phyloP scores from a whole-genome alignment of 768 basidiomycete genomes.

The Pleurotus platypus region DNA sequence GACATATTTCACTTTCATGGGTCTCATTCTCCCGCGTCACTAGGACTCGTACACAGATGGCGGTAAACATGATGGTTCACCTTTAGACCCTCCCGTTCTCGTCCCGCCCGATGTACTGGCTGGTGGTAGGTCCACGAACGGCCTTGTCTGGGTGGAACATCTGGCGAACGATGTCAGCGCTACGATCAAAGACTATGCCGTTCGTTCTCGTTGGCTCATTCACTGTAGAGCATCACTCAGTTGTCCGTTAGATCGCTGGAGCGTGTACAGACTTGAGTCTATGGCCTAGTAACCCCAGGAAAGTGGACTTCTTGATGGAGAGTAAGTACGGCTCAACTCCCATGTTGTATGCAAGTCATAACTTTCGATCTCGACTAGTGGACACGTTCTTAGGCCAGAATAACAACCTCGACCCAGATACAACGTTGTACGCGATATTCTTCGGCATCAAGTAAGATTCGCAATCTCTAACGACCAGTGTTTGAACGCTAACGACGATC shows the following conservation, averaged over 20 bases:
- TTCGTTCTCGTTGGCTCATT: conserved; percentile 18
- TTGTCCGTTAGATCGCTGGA: conserved; percentile 28
- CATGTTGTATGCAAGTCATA: background rate
- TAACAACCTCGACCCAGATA: conserved; percentile 38
- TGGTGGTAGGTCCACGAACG: conserved; percentile 50
- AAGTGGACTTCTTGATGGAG: conserved; percentile 47
- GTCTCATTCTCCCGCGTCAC: background rate
- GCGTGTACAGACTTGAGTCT: conserved; percentile 44
- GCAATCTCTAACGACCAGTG: background rate
- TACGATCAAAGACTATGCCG: conserved; percentile 50
- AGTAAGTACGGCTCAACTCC: conserved; percentile 21
- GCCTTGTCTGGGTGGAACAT: conserved; percentile 46
- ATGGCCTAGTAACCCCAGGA: conserved; percentile 48
- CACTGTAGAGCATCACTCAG: background rate
- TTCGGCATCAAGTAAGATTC: conserved; percentile 50
- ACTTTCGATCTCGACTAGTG: conserved; percentile 22
- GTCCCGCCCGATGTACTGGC: conserved; percentile 38
- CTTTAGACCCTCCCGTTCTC: conserved; percentile 41
- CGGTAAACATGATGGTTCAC: conserved; percentile 43
- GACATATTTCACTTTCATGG: background rate
- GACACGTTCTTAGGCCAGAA: conserved; percentile 40
- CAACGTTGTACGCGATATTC: conserved; percentile 48
- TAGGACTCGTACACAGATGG: conserved; percentile 47
- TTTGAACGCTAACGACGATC: background rate
- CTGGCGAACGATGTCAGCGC: conserved; percentile 39